Conservation (phyloP, 2,329 filamentous ascomycete genomes). For the Colletotrichum tropicale region DNA sequence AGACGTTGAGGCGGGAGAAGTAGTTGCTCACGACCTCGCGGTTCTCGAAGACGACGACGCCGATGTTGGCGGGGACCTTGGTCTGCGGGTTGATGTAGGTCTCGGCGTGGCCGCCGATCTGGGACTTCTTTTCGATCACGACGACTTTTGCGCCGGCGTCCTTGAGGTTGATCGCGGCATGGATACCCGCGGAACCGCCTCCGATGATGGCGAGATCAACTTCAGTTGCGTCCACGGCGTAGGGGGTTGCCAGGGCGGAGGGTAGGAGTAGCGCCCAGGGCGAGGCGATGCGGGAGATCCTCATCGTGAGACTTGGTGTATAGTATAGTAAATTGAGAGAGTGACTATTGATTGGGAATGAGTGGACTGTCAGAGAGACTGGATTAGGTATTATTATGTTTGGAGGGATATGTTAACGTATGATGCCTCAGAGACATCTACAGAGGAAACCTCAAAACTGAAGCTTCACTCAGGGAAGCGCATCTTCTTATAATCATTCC, state of each 20-base stretch:
- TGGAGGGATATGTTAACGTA: not conserved
- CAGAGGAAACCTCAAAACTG: fast-evolving
- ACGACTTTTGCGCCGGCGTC: conserved; percentile 39
- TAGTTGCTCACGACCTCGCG: conserved; percentile 35
- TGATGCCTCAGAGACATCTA: not conserved
- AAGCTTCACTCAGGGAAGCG: not conserved
- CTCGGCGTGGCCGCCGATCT: conserved; percentile 45
- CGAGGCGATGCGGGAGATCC: not conserved
- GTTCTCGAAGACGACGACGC: conserved; percentile 34
- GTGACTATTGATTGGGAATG: not conserved
- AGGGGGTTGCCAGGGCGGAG: not conserved
- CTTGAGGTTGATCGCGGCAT: conserved; percentile 42
- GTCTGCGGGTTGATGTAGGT: conserved; percentile 36
- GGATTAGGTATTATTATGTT: not conserved
- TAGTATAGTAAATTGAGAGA: too few relatives aligned
- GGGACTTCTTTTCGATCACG: conserved; percentile 40
- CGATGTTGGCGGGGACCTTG: conserved; percentile 12
- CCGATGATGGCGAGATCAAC: conserved; percentile 39
- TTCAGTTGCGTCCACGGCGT: not conserved
- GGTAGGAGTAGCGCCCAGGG: not conserved
- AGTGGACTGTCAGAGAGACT: not conserved
- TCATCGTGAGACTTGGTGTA: not conserved
- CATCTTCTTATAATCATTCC: not conserved
- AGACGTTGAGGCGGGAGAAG: conserved; percentile 38
- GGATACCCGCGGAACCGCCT: conserved; percentile 43